These are phyloP conservation scores for Choiromyces venosus DNA, from an alignment of 495 filamentous ascomycete genomes.

Conservation along the genomic window DNA sequence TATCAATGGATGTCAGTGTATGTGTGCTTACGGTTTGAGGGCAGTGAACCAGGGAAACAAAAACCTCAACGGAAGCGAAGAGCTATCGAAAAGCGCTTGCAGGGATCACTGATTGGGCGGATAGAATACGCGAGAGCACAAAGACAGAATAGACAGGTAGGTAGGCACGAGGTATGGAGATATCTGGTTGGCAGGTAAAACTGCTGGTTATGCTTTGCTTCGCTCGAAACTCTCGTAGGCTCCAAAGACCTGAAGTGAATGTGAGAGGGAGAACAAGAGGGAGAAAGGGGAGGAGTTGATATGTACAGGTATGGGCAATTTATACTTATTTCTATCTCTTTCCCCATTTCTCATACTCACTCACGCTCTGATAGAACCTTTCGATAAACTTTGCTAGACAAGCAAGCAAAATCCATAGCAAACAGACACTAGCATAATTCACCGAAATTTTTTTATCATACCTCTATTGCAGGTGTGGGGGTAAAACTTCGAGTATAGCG, in stretches of 20 bases:
- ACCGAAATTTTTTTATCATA: background rate
- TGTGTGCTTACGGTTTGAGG: background rate
- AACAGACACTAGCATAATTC: background rate
- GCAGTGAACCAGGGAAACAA: background rate
- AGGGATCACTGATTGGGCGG: background rate
- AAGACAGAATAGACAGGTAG: background rate
- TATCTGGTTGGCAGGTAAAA: too few species aligned
- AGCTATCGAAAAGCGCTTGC: background rate
- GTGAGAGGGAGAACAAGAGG: background rate
- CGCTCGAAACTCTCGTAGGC: background rate
- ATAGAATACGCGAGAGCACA: background rate
- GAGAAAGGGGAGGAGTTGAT: background rate
- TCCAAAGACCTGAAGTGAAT: background rate
- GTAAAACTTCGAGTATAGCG: background rate
- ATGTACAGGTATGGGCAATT: background rate
- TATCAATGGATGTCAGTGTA: background rate
- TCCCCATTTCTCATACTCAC: background rate
- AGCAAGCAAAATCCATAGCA: background rate
- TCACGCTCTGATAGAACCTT: background rate
- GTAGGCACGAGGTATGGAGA: background rate
- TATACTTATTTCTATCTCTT: background rate
- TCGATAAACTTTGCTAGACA: background rate
- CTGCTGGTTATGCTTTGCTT: background rate
- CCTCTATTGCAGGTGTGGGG: background rate
- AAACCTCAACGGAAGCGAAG: background rate